These are phyloP conservation scores for Suillus alpinus DNA, from an alignment of 768 basidiomycete species.

Conservation along the genomic window DNA sequence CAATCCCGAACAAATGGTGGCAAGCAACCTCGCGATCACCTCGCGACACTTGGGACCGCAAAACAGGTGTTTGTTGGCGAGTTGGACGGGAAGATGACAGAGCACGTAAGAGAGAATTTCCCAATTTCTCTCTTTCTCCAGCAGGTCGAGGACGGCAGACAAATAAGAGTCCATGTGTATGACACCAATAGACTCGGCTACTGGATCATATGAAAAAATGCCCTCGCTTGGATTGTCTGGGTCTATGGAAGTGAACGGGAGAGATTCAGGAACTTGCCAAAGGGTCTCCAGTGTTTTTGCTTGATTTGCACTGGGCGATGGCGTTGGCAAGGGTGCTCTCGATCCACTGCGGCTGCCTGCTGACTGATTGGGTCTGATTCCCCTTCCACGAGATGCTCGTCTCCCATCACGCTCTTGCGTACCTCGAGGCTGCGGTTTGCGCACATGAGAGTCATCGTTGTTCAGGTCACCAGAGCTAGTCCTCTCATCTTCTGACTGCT, in stretches of 20 bases:
- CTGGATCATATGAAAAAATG: conserved; percentile 62
- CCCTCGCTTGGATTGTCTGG: conserved; percentile 65
- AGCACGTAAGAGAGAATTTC: conserved; percentile 90
- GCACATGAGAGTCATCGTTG: conserved; percentile 29
- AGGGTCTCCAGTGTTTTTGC: conserved; percentile 39
- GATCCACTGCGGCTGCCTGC: conserved; percentile 62
- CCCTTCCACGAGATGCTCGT: conserved; percentile 51
- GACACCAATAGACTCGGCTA: conserved; percentile 40
- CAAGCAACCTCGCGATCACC: conserved; percentile 60
- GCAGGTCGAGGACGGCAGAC: conserved; percentile 52
- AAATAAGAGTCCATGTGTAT: conserved; percentile 81
- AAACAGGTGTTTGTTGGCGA: conserved; percentile 94
- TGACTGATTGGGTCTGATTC: conserved; percentile 40
- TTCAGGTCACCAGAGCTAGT: conserved; percentile 17
- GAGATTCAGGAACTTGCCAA: conserved; percentile 69
- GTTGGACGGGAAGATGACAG: conserved; percentile 86
- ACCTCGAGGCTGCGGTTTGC: conserved; percentile 46
- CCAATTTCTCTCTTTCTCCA: conserved; percentile 83
- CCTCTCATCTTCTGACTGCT: conserved; percentile 24
- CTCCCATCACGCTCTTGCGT: conserved; percentile 53
- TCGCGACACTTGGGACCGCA: conserved; percentile 81
- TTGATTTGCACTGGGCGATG: conserved; percentile 21
- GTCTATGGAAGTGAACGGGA: conserved; percentile 55
- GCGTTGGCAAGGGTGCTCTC: conserved; percentile 40
- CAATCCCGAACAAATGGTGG: conserved; percentile 66